Evolutionary conservation across 2,329 filamentous ascomycete genomes (phyloP), one percentile per base, ranked within the genome.

Genomic region (Paecilomyces formosus): DNA sequence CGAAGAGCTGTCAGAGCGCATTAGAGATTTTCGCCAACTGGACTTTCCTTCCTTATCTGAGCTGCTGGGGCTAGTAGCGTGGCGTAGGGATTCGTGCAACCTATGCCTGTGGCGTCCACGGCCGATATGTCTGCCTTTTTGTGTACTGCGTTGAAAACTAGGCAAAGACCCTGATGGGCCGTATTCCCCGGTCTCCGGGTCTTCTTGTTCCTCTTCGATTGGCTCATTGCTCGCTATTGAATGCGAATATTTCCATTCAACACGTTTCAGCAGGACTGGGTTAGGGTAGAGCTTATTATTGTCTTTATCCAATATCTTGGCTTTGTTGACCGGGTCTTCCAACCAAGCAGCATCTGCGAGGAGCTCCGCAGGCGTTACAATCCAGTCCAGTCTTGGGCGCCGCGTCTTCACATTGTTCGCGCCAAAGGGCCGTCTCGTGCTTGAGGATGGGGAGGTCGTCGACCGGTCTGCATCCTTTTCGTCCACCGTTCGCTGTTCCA

Each of bases 281-380:
- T 71, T 64, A 56, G 69, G 68, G 58, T 77, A 95, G 13, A 97
- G 84, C 58, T 83, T 87, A 54, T 84, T 82, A 68, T 91, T 91
- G 66, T 90, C 79, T 13, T 86, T 85, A 72, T 96, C 89, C 69
- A 96, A 89, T 50, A 96, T 88, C 28, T 92, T 79, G 56, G 81
- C 82, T 71, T 92, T 95, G 73, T 97, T 92, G 59, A 87, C 80
- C 31, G 83, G 85, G 66, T 92, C 86, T 70, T 97, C 91, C 22
- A 95, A 77, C 94, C 94, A 99, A 68, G 92, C 90, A 1, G 88
- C 82, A 76, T 99, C 94, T 3, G 92, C 92, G 53, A 97, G 78
- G 72, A 97, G 82, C 70, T 97, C 92, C 58, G 89, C 87, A 0
- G 93, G 90, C 52, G 88, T 85, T 18, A 92, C 85, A 45, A 85